A percentile compares a stretch with the other conserved stretches of the same genome.
Conservation (phyloP, 345 rosid species). For the Syzygium aqueum region DNA sequence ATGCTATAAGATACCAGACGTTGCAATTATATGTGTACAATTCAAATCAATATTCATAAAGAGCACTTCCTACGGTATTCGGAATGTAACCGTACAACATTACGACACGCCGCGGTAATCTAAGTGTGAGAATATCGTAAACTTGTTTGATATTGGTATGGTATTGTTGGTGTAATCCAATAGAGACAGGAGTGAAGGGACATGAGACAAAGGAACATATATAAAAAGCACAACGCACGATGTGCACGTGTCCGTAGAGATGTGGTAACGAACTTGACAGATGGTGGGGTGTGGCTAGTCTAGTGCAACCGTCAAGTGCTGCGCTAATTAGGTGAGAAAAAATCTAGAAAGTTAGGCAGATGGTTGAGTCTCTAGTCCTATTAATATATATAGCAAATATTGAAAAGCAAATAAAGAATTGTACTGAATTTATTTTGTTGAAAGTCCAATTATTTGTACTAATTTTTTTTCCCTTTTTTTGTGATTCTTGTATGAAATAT, state of each 20-base stretch:
- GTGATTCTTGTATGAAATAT: not conserved
- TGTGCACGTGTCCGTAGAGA: not conserved
- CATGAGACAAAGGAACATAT: not conserved
- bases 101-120: too few species aligned
- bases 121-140: not conserved
- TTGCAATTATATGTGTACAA: accelerated
- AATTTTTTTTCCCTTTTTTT: not conserved
- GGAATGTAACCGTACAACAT: not conserved
- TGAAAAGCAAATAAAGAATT: not conserved
- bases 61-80: accelerated
- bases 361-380: not conserved
- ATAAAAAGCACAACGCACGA: not conserved
- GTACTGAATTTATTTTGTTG: not conserved
- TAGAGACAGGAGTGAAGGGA: not conserved
- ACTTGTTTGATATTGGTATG: not conserved
- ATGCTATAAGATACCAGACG: not conserved
- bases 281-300: not conserved
- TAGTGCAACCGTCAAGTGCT: not conserved
- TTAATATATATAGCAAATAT: not conserved
- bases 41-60: not conserved
- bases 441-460: not conserved
- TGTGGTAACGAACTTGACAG: not conserved
- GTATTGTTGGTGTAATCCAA: not conserved
- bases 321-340: not conserved
- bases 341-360: not conserved